These are phyloP conservation scores for Hypoxylon sp. DNA, from an alignment of 2,329 filamentous ascomycete species.

Conservation along the genomic window DNA sequence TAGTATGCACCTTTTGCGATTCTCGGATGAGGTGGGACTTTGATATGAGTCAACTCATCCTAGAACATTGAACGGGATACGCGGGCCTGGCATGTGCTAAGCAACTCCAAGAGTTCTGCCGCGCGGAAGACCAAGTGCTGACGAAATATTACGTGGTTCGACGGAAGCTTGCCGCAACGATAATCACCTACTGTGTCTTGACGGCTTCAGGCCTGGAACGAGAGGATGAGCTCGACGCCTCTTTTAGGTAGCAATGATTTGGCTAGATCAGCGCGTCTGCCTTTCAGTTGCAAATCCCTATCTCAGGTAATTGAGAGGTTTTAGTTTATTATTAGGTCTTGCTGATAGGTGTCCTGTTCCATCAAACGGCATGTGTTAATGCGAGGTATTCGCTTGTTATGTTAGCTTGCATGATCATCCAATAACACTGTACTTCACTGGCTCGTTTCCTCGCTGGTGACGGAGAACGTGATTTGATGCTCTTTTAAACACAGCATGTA, in stretches of 20 bases:
- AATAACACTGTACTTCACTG: conserved; percentile 26
- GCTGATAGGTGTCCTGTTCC: conserved; percentile 26
- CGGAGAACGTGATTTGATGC: conserved; percentile 24
- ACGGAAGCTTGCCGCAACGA: conserved; percentile 38
- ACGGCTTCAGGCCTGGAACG: conserved; percentile 25
- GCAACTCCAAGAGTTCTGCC: conserved; percentile 34
- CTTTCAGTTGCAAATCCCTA: conserved; percentile 30
- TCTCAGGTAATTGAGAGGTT: conserved; percentile 38
- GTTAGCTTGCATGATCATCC: conserved; percentile 24
- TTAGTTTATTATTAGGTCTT: conserved; percentile 35
- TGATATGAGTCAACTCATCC: conserved; percentile 43
- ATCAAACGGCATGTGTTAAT: conserved; percentile 37
- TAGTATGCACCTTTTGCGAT: conserved; percentile 28
- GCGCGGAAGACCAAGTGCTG: conserved; percentile 44
- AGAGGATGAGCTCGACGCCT: conserved; percentile 32
- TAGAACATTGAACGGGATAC: conserved; percentile 28
- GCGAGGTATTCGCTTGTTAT: conserved; percentile 22
- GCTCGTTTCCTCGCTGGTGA: conserved; percentile 23
- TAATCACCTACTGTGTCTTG: conserved; percentile 32
- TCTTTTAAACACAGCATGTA: conserved; percentile 16
- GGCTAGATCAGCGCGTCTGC: conserved; percentile 21
- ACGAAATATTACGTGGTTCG: conserved; percentile 49
- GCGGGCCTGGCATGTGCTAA: conserved; percentile 40
- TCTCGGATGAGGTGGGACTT: conserved; percentile 45
- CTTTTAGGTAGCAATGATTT: conserved; percentile 38